A percentile compares a stretch with the other conserved stretches of the same genome.
Conservation (phyloP, 176 grass and related monocot species). For the Olyra latifolia region DNA sequence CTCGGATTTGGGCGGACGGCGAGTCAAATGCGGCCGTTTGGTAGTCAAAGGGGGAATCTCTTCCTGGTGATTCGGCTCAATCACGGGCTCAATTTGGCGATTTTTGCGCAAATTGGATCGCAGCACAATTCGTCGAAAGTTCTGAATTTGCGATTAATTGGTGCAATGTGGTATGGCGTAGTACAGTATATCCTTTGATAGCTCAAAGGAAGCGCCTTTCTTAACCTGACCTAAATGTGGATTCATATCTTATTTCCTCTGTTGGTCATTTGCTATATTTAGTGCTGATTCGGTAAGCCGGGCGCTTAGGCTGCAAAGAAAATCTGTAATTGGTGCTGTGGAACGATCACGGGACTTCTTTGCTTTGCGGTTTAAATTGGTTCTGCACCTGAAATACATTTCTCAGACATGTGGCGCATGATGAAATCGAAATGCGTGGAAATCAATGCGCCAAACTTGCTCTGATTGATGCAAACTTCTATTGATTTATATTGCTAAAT, state of each 20-base stretch:
- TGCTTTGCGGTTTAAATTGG: neutral
- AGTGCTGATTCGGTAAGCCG: neutral
- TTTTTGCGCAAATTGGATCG: neutral
- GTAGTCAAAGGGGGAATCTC: constrained; percentile 8
- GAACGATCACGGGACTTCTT: neutral
- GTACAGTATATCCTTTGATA: neutral
- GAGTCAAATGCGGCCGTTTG: constrained; percentile 33
- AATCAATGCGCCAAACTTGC: neutral
- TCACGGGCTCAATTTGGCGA: constrained; percentile 14
- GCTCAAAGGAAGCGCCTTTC: neutral
- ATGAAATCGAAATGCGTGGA: neutral
- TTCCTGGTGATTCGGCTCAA: constrained; percentile 5
- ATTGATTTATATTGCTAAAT: neutral
- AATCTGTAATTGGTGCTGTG: neutral
- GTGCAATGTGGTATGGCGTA: neutral
- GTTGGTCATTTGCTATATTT: neutral
- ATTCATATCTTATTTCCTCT: neutral
- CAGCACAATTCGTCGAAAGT: too few relatives aligned
- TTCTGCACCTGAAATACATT: neutral
- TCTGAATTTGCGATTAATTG: constrained; percentile 3
- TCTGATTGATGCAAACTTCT: neutral
- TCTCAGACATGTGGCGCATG: neutral
- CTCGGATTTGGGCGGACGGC: constrained; percentile 6
- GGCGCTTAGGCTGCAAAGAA: neutral
- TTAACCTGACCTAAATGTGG: constrained; percentile 14